Conservation (phyloP, 1,284 basidiomycete species). For the Sanghuangporus baumii region DNA sequence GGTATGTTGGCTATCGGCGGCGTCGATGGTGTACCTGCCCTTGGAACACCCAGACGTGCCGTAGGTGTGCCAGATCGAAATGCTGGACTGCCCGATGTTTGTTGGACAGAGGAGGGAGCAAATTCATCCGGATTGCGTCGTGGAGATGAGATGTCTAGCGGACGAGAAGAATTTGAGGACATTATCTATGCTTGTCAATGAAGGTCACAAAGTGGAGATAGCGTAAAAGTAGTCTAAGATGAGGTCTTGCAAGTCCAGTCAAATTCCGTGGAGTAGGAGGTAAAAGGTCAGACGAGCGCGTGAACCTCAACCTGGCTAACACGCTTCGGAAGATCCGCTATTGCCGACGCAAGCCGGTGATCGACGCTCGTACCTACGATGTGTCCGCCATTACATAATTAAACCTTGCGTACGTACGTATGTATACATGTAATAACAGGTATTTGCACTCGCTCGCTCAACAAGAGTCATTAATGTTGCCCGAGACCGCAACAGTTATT, state of each 20-base stretch:
- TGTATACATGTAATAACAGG: no score
- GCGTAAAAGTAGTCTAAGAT: background rate
- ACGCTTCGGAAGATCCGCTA: background rate
- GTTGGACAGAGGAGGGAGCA: background rate
- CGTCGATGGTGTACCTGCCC: constrained; percentile 14
- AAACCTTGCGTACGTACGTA: no score
- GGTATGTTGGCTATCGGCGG: constrained; percentile 18
- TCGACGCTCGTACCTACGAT: background rate
- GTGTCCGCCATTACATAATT: no score
- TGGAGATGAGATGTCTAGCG: constrained; percentile 14
- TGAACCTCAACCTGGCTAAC: background rate
- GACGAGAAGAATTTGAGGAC: constrained; percentile 8
- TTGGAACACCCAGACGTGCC: background rate
- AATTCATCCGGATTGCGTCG: constrained; percentile 2
- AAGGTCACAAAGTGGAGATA: background rate
- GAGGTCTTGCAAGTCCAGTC: background rate
- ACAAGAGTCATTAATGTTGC: no score
- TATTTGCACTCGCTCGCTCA: no score
- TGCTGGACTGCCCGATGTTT: constrained; percentile 7
- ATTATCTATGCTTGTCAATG: background rate
- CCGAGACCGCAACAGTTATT: no score
- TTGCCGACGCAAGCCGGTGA: background rate
- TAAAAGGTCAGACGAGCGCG: background rate
- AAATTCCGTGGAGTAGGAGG: background rate
- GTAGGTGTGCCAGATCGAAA: constrained; percentile 8